Percentiles rank a stretch among this genome's conserved stretches.
phyloP scores from a whole-genome alignment of 2,329 filamentous ascomycete genomes.

The Sporothrix mexicana region DNA sequence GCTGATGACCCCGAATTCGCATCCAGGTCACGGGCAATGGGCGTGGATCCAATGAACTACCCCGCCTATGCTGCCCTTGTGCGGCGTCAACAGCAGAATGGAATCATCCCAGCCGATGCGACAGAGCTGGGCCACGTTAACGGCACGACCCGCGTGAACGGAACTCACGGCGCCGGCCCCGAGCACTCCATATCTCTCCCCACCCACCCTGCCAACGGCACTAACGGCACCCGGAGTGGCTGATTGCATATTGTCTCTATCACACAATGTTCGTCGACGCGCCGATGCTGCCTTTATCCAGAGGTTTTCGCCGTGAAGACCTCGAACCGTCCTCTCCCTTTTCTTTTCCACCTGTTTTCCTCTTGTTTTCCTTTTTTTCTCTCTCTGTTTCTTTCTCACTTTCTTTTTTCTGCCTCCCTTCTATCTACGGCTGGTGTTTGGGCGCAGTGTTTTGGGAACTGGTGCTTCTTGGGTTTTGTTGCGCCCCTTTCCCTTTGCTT shows the following conservation, averaged over 20 bases:
- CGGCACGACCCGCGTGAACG: constrained; percentile 1
- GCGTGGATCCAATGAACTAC: constrained; percentile 53
- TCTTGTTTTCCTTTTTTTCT: not conserved
- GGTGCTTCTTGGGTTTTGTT: not conserved
- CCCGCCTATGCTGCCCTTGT: constrained; percentile 54
- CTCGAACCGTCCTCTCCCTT: not conserved
- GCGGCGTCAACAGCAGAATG: constrained; percentile 53
- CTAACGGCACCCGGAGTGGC: constrained; percentile 37
- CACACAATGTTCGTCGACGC: not conserved
- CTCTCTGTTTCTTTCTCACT: not conserved
- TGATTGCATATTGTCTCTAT: not conserved
- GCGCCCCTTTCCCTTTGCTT: not conserved
- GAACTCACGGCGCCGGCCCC: not conserved
- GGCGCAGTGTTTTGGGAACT: constrained; percentile 1
- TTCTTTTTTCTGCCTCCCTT: not conserved
- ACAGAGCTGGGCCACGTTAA: not conserved
- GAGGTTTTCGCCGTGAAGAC: not conserved
- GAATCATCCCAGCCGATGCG: constrained; percentile 47
- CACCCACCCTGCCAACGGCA: constrained; percentile 39
- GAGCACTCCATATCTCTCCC: not conserved
- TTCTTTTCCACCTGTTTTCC: not conserved
- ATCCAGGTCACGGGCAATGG: constrained; percentile 61
- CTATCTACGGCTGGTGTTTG: not conserved
- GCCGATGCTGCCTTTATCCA: not conserved
- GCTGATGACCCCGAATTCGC: constrained; percentile 64